Conservation (phyloP, 2,329 filamentous ascomycete species). For the Fusarium haematococcum region DNA sequence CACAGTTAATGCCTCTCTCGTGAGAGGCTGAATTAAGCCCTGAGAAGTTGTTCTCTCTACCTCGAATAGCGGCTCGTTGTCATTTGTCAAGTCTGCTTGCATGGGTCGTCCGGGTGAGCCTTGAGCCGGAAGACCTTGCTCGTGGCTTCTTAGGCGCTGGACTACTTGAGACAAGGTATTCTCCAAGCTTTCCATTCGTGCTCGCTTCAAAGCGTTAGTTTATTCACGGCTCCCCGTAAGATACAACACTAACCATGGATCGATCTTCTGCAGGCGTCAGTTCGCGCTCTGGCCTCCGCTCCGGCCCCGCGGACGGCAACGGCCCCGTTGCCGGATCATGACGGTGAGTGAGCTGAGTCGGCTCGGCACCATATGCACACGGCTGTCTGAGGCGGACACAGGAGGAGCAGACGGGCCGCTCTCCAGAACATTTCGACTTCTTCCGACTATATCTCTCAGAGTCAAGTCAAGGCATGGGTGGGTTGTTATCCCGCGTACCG, state of each 20-base stretch:
- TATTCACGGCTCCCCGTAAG: no score
- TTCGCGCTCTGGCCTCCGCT: neutral
- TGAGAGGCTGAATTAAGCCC: neutral
- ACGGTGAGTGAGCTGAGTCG: neutral
- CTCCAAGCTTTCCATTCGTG: neutral
- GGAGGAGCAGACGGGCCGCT: constrained; percentile 12
- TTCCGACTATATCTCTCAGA: constrained; percentile 34
- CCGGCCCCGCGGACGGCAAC: neutral
- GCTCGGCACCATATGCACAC: constrained; percentile 2
- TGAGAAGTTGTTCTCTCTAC: no score
- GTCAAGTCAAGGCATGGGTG: constrained; percentile 38
- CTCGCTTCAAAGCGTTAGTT: neutral
- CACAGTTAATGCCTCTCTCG: neutral
- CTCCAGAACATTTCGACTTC: constrained; percentile 16
- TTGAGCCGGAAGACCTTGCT: neutral
- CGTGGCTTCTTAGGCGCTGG: neutral
- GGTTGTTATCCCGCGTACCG: neutral
- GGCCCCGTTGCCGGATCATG: neutral
- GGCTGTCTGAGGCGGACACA: constrained; percentile 3
- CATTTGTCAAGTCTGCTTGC: neutral
- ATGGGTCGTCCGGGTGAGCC: neutral
- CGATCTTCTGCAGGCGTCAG: neutral
- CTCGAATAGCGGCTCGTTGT: neutral
- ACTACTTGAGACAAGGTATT: neutral
- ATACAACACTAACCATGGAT: neutral